Percentiles rank a stretch among this genome's conserved stretches.
phyloP scores from a whole-genome alignment of 2,329 filamentous ascomycete genomes.

The Pseudopyricularia cyperi region DNA sequence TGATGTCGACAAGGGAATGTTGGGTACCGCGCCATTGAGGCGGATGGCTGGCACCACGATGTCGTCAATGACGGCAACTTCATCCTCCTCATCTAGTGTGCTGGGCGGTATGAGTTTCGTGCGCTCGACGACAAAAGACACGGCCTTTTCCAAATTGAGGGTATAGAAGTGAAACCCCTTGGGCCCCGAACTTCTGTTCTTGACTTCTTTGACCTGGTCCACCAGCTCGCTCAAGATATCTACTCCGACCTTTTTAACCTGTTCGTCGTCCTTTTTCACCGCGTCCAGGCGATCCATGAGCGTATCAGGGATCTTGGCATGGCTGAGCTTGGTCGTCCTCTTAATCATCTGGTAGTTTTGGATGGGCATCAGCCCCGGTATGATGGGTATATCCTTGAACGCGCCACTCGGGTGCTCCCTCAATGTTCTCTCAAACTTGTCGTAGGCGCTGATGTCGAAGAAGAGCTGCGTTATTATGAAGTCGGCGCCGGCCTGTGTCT shows the following conservation, averaged over 20 bases:
- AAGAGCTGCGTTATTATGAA: slow-evolving; percentile 99
- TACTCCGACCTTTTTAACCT: slow-evolving; percentile 67
- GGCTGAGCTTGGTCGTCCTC: slow-evolving; percentile 85
- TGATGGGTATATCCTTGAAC: slow-evolving; percentile 79
- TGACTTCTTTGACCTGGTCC: slow-evolving; percentile 56
- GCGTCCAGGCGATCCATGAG: slow-evolving; percentile 59
- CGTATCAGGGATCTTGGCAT: slow-evolving; percentile 63
- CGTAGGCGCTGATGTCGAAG: slow-evolving; percentile 78
- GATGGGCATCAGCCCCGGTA: slow-evolving; percentile 93
- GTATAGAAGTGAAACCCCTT: slow-evolving; percentile 96
- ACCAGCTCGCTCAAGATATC: slow-evolving; percentile 78
- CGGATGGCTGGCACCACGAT: slow-evolving; percentile 29
- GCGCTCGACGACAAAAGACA: slow-evolving; percentile 82
- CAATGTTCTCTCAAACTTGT: slow-evolving; percentile 63
- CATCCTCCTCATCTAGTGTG: slow-evolving; percentile 34
- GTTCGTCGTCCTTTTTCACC: slow-evolving; percentile 68
- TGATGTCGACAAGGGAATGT: background rate
- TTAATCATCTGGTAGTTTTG: slow-evolving; percentile 96
- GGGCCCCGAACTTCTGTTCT: slow-evolving; percentile 39
- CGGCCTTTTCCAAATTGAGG: slow-evolving; percentile 88
- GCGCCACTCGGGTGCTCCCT: slow-evolving; percentile 70
- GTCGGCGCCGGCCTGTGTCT: slow-evolving; percentile 81
- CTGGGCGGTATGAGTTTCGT: slow-evolving; percentile 63
- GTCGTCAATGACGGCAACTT: slow-evolving; percentile 38
- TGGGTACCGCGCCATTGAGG: slow-evolving; percentile 31